Evolutionary conservation across 306 rosid species (phyloP).

Genomic region (Prunus mume): DNA sequence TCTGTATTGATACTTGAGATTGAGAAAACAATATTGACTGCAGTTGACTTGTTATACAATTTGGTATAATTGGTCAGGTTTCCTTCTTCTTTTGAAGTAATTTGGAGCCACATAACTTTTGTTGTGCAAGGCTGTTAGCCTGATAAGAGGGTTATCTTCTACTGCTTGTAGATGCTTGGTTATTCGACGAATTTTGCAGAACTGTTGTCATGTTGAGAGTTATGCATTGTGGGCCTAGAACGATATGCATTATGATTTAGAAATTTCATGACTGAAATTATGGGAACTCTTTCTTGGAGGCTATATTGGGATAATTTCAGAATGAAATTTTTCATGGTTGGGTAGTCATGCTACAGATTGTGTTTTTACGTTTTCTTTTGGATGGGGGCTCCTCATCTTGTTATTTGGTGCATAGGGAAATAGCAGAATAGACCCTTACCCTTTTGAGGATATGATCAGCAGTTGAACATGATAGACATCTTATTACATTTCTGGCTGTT

Average conservation of each 20-base stretch:
- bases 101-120: neutral
- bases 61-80: neutral
- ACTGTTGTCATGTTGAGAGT: constrained; percentile 4
- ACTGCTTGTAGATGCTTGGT: neutral
- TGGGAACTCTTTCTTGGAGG: neutral
- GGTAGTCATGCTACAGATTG: neutral
- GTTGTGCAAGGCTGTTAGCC: neutral
- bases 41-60: neutral
- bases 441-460: neutral
- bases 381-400: neutral
- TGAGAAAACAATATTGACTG: neutral
- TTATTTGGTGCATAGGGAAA: neutral
- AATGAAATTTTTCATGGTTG: neutral
- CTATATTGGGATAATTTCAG: neutral
- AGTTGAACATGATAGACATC: neutral
- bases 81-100: neutral
- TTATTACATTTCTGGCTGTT: constrained; percentile 11
- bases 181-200: neutral
- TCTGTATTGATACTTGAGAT: neutral
- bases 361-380: neutral
- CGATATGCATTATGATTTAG: neutral
- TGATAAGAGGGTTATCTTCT: neutral
- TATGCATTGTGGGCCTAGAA: neutral
- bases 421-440: neutral
- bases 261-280: neutral